Conservation (phyloP, 2,329 filamentous ascomycete species). For the Whalleya microplaca region DNA sequence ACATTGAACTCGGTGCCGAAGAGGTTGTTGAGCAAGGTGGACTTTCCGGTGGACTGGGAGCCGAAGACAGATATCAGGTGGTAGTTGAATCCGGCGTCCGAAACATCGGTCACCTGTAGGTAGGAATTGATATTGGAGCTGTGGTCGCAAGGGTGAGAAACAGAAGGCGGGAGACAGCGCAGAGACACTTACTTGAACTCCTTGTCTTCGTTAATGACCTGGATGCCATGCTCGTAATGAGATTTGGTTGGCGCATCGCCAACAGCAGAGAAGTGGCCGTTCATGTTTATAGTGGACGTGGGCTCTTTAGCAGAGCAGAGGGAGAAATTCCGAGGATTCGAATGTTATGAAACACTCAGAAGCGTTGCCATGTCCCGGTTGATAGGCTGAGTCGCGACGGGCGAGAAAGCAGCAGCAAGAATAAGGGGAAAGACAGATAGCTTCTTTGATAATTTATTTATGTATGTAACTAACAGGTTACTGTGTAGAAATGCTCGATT, state of each 20-base stretch:
- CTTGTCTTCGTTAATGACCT: conserved; percentile 96
- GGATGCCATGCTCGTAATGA: conserved; percentile 89
- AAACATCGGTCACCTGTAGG: conserved; percentile 76
- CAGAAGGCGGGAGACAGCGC: conserved; percentile 1
- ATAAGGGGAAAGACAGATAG: neutral
- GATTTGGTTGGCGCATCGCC: conserved; percentile 66
- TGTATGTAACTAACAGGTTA: too few species aligned
- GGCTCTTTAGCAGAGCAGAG: conserved; percentile 18
- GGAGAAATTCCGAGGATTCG: conserved; percentile 13
- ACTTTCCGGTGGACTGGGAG: conserved; percentile 98
- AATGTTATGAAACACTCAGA: conserved; percentile 12
- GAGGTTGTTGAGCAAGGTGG: conserved; percentile 91
- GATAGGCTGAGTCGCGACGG: neutral
- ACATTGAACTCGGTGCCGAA: conserved; percentile 97
- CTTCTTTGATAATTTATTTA: conserved; percentile 1
- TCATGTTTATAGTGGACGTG: too few species aligned
- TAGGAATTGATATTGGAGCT: conserved; percentile 82
- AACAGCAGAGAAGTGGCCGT: conserved; percentile 79
- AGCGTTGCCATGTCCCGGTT: conserved; percentile 17
- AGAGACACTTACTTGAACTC: conserved; percentile 79
- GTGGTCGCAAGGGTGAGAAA: conserved; percentile 19
- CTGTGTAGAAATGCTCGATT: conserved; percentile 25
- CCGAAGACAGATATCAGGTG: conserved; percentile 99
- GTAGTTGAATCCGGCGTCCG: conserved; percentile 95
- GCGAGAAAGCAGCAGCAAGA: neutral